Evolutionary conservation across 495 filamentous ascomycete species (phyloP), one percentile per base, ranked within the genome.

Genomic region (Penicillium dipodomyicola): DNA sequence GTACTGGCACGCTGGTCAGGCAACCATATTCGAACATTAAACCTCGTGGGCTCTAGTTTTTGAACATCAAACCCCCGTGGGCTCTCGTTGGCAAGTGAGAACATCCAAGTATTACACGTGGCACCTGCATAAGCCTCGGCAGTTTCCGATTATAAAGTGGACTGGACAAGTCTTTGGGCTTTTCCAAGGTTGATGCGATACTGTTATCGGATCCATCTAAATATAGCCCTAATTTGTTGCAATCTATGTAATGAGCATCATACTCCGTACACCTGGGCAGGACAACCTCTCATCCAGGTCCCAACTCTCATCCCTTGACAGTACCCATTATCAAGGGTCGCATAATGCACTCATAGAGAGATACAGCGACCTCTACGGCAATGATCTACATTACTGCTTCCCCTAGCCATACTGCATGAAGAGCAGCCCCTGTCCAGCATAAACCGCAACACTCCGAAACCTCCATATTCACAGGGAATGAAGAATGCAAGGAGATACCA

Each of bases 401-500:
- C 51, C 51, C 51, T 54, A 25, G 40, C 41, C 25, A 40, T 37
- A 19, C 17, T 42, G 29, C 30, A 40, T 11, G 2, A 12, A 33
- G 11, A 12, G 0, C 30, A 11, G 30, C 30, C 33, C 61, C 54
- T 67, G 56, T 60, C 53, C 60, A 62, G 46, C 46, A 15, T 52
- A 25, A 44, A 35, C 20, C 29, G 9, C 23, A 47, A 35, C 30
- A 27, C 43, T 29, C 32, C 15, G 22, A 49, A 56, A 30, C 49
- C 22, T 54, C 50, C 55, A 63, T 63, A 68, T 65, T 68, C 62
- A 60, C 7, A 45, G 39, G 1, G 20, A 46, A 37, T 27, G 29
- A 57, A 55, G 65, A 65, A 68, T 65, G 65, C 52, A 68, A 68
- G 65, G 65, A 55, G 63, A 54, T 44, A 51, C 39, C 49, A 61